Evolutionary conservation across 2,329 filamentous ascomycete species (phyloP).

Genomic region (Gaeumannomyces tritici): DNA sequence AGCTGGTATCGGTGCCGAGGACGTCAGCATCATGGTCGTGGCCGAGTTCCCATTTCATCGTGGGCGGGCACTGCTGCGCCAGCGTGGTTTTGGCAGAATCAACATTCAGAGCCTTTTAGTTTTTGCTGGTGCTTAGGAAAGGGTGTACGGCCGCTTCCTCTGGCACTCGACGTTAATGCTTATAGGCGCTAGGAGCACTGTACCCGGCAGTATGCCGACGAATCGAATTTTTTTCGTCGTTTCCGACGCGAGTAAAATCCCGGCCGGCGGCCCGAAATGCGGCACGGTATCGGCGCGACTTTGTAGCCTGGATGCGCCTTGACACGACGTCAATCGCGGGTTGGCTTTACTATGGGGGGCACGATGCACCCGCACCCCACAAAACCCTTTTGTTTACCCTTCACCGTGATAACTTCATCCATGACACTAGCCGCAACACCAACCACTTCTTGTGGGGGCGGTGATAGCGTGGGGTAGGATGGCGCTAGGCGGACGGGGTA

Average conservation of each 20-base stretch:
- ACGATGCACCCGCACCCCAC: too few species aligned
- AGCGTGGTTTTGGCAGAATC: conserved; percentile 37
- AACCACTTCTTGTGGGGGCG: too few species aligned
- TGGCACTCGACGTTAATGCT: background rate
- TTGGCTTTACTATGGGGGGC: too few species aligned
- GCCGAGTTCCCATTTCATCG: conserved; percentile 48
- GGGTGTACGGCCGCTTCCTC: too few species aligned
- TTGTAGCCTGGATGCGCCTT: background rate
- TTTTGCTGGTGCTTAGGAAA: conserved; percentile 23
- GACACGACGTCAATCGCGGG: background rate
- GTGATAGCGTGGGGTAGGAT: too few species aligned
- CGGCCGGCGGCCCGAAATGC: background rate
- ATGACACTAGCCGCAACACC: too few species aligned
- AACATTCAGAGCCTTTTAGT: conserved; percentile 43
- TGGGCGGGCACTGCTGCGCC: conserved; percentile 35
- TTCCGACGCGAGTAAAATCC: too few species aligned
- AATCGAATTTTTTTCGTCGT: too few species aligned
- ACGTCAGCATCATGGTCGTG: conserved; percentile 39
- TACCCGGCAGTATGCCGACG: background rate
- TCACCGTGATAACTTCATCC: too few species aligned
- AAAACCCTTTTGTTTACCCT: too few species aligned
- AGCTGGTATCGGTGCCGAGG: conserved; percentile 27
- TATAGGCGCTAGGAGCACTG: background rate
- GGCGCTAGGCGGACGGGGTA: too few species aligned
- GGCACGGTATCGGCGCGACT: background rate